Evolutionary conservation across 108 stramenopile genomes (phyloP).

Genomic region (Poteriospumella lacustris): DNA sequence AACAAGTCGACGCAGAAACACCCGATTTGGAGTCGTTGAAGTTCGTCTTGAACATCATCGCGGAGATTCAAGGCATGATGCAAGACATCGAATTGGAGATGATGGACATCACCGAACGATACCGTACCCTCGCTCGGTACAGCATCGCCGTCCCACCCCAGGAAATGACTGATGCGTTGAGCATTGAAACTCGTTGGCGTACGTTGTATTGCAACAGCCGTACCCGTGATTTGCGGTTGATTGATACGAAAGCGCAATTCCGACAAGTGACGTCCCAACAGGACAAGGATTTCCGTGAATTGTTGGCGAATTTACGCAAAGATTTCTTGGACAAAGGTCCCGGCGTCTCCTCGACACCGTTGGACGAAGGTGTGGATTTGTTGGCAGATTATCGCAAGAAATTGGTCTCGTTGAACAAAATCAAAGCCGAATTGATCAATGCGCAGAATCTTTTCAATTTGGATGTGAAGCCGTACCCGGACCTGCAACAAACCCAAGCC

Average conservation of each 20-base stretch:
- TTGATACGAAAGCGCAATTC: conserved; percentile 57
- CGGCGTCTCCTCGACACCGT: conserved; percentile 40
- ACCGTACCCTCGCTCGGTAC: conserved; percentile 53
- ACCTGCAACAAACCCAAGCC: conserved; percentile 38
- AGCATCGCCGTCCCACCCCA: conserved; percentile 27
- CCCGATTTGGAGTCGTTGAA: conserved; percentile 54
- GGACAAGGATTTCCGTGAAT: conserved; percentile 48
- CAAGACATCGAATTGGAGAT: conserved; percentile 60
- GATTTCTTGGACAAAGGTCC: conserved; percentile 53
- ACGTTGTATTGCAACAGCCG: conserved; percentile 44
- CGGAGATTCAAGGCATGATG: conserved; percentile 28
- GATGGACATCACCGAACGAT: conserved; percentile 42
- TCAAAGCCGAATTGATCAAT: conserved; percentile 49
- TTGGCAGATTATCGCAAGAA: conserved; percentile 39
- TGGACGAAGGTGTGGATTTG: conserved; percentile 60
- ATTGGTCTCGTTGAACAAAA: conserved; percentile 28
- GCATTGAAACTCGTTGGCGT: conserved; percentile 41
- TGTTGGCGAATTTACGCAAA: conserved; percentile 30
- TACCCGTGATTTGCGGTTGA: conserved; percentile 60
- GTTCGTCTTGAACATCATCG: conserved; percentile 55
- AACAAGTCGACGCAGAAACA: conserved; percentile 33
- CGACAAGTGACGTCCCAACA: conserved; percentile 55
- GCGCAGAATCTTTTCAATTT: conserved; percentile 64
- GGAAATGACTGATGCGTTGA: conserved; percentile 40
- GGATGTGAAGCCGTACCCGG: conserved; percentile 54